Evolutionary conservation across 345 rosid species (phyloP).

Genomic region (Hevea brasiliensis): DNA sequence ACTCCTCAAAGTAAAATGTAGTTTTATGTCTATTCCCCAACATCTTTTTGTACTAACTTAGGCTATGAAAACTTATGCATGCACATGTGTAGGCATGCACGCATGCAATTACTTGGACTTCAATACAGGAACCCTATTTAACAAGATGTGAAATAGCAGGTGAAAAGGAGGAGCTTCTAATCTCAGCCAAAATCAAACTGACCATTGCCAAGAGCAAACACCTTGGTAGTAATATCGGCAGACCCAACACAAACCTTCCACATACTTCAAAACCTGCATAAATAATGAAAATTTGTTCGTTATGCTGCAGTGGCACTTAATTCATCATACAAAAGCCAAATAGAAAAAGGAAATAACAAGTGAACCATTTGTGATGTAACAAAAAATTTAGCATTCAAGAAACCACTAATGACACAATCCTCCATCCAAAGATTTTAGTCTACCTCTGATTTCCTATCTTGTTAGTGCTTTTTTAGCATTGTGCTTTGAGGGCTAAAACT

Average conservation of each 20-base stretch:
- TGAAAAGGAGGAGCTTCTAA: not conserved
- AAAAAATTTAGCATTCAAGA: not conserved
- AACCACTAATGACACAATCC: not conserved
- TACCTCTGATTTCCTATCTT: not conserved
- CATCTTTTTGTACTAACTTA: not conserved
- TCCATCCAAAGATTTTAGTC: not conserved
- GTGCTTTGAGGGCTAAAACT: too few relatives aligned
- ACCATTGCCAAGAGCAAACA: slow-evolving; percentile 98
- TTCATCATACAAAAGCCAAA: not conserved
- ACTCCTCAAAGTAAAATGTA: not conserved
- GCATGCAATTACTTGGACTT: not conserved
- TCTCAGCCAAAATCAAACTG: slow-evolving; percentile 33
- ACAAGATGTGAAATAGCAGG: not conserved
- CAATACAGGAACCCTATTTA: not conserved
- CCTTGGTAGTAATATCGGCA: slow-evolving; percentile 96
- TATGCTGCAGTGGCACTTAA: not conserved
- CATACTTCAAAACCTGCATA: slow-evolving; percentile 80
- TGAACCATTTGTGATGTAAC: not conserved
- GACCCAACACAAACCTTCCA: slow-evolving; percentile 98
- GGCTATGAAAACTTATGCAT: not conserved
- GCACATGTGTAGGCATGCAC: not conserved
- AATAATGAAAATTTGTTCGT: slow-evolving; percentile 9
- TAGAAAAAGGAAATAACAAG: not conserved
- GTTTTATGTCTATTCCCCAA: not conserved
- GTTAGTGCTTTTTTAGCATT: too few relatives aligned